Evolutionary conservation across 192 early-diverging fungal genomes (phyloP).

Genomic region (Umbelopsis isabellina): DNA sequence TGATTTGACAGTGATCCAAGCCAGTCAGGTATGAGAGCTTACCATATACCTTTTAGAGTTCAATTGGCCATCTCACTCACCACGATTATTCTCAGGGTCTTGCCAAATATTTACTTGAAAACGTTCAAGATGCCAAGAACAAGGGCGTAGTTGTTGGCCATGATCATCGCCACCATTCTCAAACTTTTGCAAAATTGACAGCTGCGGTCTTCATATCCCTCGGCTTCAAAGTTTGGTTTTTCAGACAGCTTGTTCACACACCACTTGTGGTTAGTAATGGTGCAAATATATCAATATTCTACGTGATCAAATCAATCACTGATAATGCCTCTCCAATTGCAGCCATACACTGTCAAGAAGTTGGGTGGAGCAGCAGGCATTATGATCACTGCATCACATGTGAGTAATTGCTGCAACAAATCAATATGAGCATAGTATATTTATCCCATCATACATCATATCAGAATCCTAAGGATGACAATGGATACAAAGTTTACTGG

Average conservation of each 20-base stretch:
- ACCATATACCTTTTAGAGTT: neutral
- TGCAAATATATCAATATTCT: neutral
- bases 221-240: constrained; percentile 83
- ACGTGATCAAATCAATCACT: neutral
- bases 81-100: constrained; percentile 55
- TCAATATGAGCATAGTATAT: neutral
- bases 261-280: constrained; percentile 65
- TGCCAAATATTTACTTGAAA: constrained; percentile 64
- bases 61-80: neutral
- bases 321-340: constrained; percentile 9
- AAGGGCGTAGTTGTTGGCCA: constrained; percentile 90
- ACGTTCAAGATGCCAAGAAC: constrained; percentile 56
- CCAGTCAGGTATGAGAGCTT: constrained; percentile 67
- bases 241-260: constrained; percentile 76
- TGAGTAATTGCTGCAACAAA: constrained; percentile 31
- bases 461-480: constrained; percentile 92
- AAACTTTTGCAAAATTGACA: constrained; percentile 78
- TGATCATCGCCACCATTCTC: constrained; percentile 92
- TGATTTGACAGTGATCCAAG: constrained; percentile 90
- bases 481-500: constrained; percentile 91
- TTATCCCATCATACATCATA: neutral
- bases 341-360: constrained; percentile 83
- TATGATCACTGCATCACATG: constrained; percentile 95
- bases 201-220: constrained; percentile 80
- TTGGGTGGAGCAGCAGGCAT: constrained; percentile 79